These are phyloP conservation scores for Plantago rigida DNA, from an alignment of 305 asterid species.

Conservation along the genomic window DNA sequence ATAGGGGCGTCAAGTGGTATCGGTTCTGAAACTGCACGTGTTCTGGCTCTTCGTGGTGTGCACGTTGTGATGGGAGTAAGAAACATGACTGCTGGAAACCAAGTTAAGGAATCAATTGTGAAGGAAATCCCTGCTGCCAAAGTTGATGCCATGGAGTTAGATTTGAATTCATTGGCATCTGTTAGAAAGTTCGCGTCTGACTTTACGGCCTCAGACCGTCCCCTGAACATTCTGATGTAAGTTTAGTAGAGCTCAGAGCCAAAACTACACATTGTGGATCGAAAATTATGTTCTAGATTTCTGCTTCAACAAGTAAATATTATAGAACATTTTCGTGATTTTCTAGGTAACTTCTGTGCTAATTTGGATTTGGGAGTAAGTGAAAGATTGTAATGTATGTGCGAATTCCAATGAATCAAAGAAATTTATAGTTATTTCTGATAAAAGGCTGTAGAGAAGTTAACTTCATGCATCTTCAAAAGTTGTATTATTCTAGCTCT, in stretches of 20 bases:
- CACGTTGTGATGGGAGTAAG: constrained; percentile 66
- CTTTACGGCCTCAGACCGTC: constrained; percentile 48
- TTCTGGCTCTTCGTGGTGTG: constrained; percentile 75
- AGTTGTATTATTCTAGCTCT: too few species aligned
- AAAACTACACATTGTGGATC: neutral
- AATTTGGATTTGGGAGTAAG: too few species aligned
- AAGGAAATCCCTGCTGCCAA: constrained; percentile 55
- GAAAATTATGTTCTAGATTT: too few species aligned
- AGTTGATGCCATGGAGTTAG: constrained; percentile 66
- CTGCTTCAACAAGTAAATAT: neutral
- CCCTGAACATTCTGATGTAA: constrained; percentile 69
- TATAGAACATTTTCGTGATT: neutral
- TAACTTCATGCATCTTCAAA: too few species aligned
- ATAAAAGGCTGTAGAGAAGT: too few species aligned
- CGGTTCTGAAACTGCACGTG: constrained; percentile 76
- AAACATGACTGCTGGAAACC: constrained; percentile 43
- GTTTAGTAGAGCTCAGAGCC: constrained; percentile 22
- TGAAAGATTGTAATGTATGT: too few species aligned
- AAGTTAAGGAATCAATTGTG: constrained; percentile 44
- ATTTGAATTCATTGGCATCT: constrained; percentile 65
- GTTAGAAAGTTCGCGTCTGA: constrained; percentile 58
- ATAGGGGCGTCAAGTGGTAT: constrained; percentile 87
- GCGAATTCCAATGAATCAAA: too few species aligned
- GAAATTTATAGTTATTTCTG: too few species aligned
- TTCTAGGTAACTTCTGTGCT: too few species aligned